Base-by-base conservation (phyloP, 140 eudicot genomes). In the Erigeron philadelphicus region DNA sequence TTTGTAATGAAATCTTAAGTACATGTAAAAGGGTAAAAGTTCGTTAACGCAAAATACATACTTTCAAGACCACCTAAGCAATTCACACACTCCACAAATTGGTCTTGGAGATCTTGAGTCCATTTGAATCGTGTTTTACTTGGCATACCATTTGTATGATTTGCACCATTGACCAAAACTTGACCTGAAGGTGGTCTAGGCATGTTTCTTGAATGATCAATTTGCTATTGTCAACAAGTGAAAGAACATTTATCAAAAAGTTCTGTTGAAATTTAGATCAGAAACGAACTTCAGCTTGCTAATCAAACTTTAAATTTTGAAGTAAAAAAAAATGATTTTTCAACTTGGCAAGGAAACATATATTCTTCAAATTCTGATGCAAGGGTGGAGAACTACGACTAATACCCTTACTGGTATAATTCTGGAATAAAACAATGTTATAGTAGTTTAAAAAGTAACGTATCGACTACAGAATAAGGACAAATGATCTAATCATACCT, bases 81-180 rank as follows among this genome's bases (percentile, higher is more conserved):
- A 73, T 74, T 92, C 16, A 92, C 96, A 68, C 98, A 92, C 80
- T 92, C 96, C 35, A 92, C 96, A 61, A 92, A 92, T 64, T 86
- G 84, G 75, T 88, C 98, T 67, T 92, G 98, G 74, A 92, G 98
- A 71, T 88, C 96, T 73, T 87, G 95, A 64, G 85, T 92, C 98
- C 98, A 92, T 76, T 96, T 78, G 11, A 92, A 86, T 75, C 98
- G 80, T 12, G 87, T 86, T 72, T 92, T 92, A 72, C 85, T 80
- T n/a, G 95, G 82, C 40, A 78, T 49, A 58, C 61, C 54, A 59
- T 77, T 66, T 42, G 64, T 85, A 16, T 83, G 43, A 53, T 80
- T 66, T 48, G 68, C 58, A 62, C 79, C 72, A 59, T 78, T 78
- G 46, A 17, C 40, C 0, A 80, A 60, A 61, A 46, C 42, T 69